These are phyloP conservation scores for Ustilago loliicola DNA, from an alignment of 1,284 basidiomycete genomes.

Conservation along the genomic window DNA sequence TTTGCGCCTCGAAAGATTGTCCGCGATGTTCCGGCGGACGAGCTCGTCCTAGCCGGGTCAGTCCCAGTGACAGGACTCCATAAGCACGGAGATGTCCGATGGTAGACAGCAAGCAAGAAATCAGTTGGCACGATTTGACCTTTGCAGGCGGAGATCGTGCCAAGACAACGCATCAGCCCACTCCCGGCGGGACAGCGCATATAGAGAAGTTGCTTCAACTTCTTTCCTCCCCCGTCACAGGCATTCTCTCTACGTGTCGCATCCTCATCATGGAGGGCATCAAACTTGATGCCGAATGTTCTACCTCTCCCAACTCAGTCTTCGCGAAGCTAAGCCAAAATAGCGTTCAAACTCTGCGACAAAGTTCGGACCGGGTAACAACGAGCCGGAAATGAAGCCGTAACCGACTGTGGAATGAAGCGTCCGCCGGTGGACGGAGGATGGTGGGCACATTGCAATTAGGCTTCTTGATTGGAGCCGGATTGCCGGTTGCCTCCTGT, in stretches of 20 bases:
- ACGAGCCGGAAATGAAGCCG: constrained; percentile 1
- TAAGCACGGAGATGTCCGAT: background rate
- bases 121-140: no score
- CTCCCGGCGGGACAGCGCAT: background rate
- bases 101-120: no score
- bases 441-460: background rate
- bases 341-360: background rate
- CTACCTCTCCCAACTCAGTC: background rate
- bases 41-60: background rate
- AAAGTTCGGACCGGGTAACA: background rate
- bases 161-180: background rate
- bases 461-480: background rate
- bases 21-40: no score
- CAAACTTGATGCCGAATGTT: background rate
- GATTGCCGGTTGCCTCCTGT: background rate
- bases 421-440: background rate
- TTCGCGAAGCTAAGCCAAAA: background rate
- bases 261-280: background rate
- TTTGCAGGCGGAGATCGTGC: no score
- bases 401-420: background rate
- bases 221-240: background rate
- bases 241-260: background rate
- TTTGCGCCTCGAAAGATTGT: no score
- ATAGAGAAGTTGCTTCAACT: background rate
- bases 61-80: background rate